Evolutionary conservation across 2,329 filamentous ascomycete genomes (phyloP), one percentile per base, ranked within the genome.

Genomic region (Pochonia chlamydosporia): DNA sequence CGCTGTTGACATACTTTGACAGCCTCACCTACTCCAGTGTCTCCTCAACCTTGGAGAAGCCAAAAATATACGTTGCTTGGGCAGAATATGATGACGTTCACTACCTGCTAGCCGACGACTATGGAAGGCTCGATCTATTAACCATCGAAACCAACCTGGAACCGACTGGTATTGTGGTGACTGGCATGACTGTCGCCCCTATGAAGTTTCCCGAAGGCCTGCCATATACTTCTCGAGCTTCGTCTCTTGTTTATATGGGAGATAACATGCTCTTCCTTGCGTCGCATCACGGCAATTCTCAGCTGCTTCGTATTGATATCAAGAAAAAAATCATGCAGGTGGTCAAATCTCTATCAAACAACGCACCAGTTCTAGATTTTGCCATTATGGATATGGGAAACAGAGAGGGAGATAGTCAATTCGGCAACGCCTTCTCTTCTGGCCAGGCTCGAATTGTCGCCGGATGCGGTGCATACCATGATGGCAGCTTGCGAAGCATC

Each of bases 311-410:
- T 44, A 73, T 84, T 26, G 76, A 70, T 18, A 52, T 68, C 5
- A 57, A 65, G 2, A 54, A 63, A 0, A 56, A 61, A 21, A 60
- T 74, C 0, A 72, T 91, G 49, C 73, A 84, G 41, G 66, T 91
- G 4, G 64, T 93, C 9, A 89, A 96, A 60, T 85, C 81, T 0
- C 52, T 69, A 14, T 62, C 63, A 4, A 99, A 96, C 60, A 89
- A 97, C 56, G 90, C 87, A 0, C 93, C 93, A 0, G 87, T 99
- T 36, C 70, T 97, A 33, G 93, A 99, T 62, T 96, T 99, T 57
- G 85, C 87, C 1, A 82, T 99, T 14, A 96, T 97, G 89, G 93
- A 97, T 59, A 87, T 97, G 76, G 92, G 91, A 1, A 91, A 89
- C 56, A 78, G 89, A 47, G 84, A 88, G 50, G 85, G 85, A 20